Evolutionary conservation across 2,329 filamentous ascomycete species (phyloP), one percentile per base, ranked within the genome.

Genomic region (Fonsecaea nubica): DNA sequence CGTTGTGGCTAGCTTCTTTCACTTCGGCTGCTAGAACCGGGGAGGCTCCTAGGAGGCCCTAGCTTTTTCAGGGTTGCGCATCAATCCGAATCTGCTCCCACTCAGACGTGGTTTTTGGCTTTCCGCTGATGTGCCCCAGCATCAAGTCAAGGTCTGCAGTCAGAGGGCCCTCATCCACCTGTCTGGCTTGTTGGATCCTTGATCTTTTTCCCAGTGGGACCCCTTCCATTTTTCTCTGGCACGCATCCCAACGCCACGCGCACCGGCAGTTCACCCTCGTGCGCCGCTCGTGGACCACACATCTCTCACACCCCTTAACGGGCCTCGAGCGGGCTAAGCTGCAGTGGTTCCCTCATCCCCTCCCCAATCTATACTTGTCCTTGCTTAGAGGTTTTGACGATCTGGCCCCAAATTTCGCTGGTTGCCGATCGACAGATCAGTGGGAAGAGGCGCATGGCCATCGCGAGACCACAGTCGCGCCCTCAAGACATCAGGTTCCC

Each of bases 21-120:
- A 70, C 68, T 66, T 70, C 68, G 68, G 68, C 65, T 68, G 59
- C 58, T 58, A 68, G 65, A 70, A 70, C 68, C 68, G 68, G 68
- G 67, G 65, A 58, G 53, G 63, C 52, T 59, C 58, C 59, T 58
- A 48, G 58, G 50, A 58, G n/a, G 42, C 40, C 55, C 45, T 63
- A 55, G 52, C 52, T 58, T 40, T 62, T 60, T 60, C 63, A 68
- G 68, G 62, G 55, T 35, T 63, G 62, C 65, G 62, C 58, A 67
- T 64, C 59, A 67, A 63, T 67, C 68, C 65, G 68, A 67, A 66
- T 54, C 59, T 30, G 45, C 36, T 63, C 45, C 45, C 52, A 54
- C 54, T 33, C 32, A 58, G 66, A 60, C 18, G 63, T 63, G 53
- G 21, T 50, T 38, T 40, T 61, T 52, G 42, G 59, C 66, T 66